A percentile compares a stretch with the other conserved stretches of the same genome.
Evolutionary conservation across 2,329 filamentous ascomycete species (phyloP).

Genomic region (Diaporthe sp.): DNA sequence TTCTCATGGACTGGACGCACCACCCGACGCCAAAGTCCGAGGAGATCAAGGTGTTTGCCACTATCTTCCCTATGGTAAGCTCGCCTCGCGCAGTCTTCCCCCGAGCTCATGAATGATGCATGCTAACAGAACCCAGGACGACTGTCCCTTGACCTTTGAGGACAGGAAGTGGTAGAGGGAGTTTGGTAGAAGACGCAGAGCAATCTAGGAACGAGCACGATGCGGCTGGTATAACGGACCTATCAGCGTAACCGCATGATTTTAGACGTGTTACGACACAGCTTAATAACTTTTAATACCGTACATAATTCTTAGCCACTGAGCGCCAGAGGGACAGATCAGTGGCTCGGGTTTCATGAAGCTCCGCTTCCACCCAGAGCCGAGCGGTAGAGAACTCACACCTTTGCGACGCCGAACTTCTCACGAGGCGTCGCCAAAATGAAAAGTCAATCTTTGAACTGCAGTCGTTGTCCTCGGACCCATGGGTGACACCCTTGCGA

Average conservation of each 20-base stretch:
- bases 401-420: neutral
- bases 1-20: constrained; percentile 92
- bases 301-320: constrained; percentile 36
- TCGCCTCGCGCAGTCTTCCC: neutral
- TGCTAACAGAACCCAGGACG: constrained; percentile 70
- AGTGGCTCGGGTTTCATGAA: neutral
- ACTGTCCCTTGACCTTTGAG: constrained; percentile 84
- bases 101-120: neutral
- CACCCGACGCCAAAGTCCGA: constrained; percentile 86
- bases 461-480: neutral
- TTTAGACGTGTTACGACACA: constrained; percentile 36
- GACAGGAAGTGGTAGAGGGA: constrained; percentile 62
- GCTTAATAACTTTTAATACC: constrained; percentile 40
- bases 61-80: constrained; percentile 94
- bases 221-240: constrained; percentile 28
- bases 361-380: neutral
- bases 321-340: neutral
- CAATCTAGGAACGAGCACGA: neutral
- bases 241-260: constrained; percentile 12
- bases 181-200: neutral
- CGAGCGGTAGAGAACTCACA: neutral
- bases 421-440: neutral
- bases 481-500: neutral
- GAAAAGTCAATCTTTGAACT: neutral
- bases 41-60: constrained; percentile 98